These are phyloP conservation scores for Plantago major DNA, from an alignment of 257 asterid species.

Conservation along the genomic window DNA sequence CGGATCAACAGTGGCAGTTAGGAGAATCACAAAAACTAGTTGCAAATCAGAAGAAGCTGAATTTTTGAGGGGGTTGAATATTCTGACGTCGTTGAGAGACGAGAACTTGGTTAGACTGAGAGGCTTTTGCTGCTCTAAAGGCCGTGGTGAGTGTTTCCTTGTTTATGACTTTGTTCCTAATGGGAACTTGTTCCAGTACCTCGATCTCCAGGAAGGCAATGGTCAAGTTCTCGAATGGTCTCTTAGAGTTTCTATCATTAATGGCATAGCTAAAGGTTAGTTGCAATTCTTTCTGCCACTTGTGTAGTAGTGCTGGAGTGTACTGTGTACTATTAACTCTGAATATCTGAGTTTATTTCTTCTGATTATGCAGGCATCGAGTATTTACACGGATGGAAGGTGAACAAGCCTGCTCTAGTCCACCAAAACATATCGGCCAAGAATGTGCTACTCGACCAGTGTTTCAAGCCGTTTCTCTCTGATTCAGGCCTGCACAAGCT, in stretches of 20 bases:
- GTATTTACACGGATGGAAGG: slow-evolving; percentile 57
- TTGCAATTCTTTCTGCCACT: background rate
- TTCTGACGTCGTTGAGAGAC: slow-evolving; percentile 63
- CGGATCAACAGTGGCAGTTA: slow-evolving; percentile 69
- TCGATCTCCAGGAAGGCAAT: slow-evolving; percentile 59
- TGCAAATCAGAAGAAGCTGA: slow-evolving; percentile 87
- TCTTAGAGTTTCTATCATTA: slow-evolving; percentile 60
- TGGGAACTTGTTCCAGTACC: slow-evolving; percentile 57
- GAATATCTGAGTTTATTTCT: background rate
- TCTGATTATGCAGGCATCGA: slow-evolving; percentile 50
- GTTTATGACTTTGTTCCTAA: slow-evolving; percentile 64
- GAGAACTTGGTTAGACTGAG: slow-evolving; percentile 68
- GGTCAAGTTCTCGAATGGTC: slow-evolving; percentile 70
- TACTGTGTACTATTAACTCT: background rate
- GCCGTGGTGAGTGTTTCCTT: slow-evolving; percentile 63
- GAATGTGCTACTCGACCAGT: slow-evolving; percentile 66
- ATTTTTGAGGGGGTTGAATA: slow-evolving; percentile 67
- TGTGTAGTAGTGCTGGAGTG: background rate
- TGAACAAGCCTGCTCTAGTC: slow-evolving; percentile 59
- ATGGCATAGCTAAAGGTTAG: slow-evolving; percentile 43
- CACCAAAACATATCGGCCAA: slow-evolving; percentile 88
- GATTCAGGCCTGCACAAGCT: slow-evolving; percentile 86
- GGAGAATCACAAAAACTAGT: slow-evolving; percentile 70
- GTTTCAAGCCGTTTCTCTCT: slow-evolving; percentile 55
- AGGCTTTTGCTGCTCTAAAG: slow-evolving; percentile 87